A percentile compares a stretch with the other conserved stretches of the same genome.
These are phyloP conservation scores for Suillus alpinus DNA, from an alignment of 768 basidiomycete species.

Conservation along the genomic window DNA sequence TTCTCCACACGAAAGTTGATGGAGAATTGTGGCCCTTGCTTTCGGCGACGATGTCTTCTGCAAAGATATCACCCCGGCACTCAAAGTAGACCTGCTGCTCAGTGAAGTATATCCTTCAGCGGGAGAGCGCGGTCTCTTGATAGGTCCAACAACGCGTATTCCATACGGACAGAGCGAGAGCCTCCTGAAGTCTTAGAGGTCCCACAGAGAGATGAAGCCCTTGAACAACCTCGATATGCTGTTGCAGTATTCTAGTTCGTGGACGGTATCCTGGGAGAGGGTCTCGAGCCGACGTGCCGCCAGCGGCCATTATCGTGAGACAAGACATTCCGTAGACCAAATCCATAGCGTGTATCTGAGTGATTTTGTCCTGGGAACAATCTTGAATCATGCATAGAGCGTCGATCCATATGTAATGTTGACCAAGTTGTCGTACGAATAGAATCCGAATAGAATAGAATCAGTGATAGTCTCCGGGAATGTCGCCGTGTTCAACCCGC, in stretches of 20 bases:
- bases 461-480: conserved; percentile 8
- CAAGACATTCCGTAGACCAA: conserved; percentile 2
- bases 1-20: not conserved
- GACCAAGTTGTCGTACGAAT: conserved; percentile 4
- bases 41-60: conserved; percentile 21
- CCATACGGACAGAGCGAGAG: conserved; percentile 13
- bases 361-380: not conserved
- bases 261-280: conserved; percentile 1
- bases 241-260: not conserved
- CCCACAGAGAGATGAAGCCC: conserved; percentile 10
- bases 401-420: conserved; percentile 10
- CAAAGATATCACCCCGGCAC: conserved; percentile 17
- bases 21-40: conserved; percentile 1
- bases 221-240: conserved; percentile 5
- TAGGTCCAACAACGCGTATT: conserved; percentile 22
- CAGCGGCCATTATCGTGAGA: conserved; percentile 8
- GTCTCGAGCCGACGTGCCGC: not conserved
- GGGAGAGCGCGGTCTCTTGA: conserved; percentile 20
- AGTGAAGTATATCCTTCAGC: conserved; percentile 19
- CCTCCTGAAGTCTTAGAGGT: conserved; percentile 14
- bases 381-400: conserved; percentile 13
- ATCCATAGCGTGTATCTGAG: conserved; percentile 10
- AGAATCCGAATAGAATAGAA: too few species aligned
- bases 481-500: not conserved
- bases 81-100: conserved; percentile 20